Evolutionary conservation across 345 rosid species (phyloP), one percentile per base, ranked within the genome.

Genomic region (Populus pruinosa): DNA sequence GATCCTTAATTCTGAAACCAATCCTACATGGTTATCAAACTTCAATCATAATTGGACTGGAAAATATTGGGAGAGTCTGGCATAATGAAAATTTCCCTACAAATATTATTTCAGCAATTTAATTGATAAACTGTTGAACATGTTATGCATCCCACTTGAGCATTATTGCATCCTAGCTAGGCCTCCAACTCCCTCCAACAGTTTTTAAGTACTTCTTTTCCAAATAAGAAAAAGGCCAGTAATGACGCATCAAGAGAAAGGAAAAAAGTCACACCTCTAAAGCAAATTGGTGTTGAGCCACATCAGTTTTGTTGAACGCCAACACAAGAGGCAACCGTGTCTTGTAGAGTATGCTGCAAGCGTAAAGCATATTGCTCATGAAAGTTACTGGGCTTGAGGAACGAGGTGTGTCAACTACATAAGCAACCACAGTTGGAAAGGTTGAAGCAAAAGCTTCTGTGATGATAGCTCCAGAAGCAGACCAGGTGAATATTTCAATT

Each of bases 391-490:
- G 97, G 76, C 87, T 92, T 39, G 93, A 79, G 3, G 97, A 87
- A 68, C 93, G 95, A 62, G 97, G 97, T 23, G 97, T 92, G 73
- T 92, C 97, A 65, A 92, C 95, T 14, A 91, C 88, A 9, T 92
- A 92, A 36, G 95, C 81, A 74, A 92, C 81, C 43, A 92, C 76
- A 62, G 97, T 92, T 5, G 97, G 97, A 85, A 92, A 92, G 11
- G 97, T 90, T 21, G 97, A 92, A 59, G 97, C 97, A 65, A 91
- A 92, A 64, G 97, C 88, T 87, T 92, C 97, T 50, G 97, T 92
- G 73, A 92, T 92, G 44, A 92, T 91, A 79, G 97, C 97, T 53
- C 97, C 97, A 38, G 97, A 92, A 75, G 97, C 97, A 80, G 97
- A 92, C 97, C 97, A 92, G 33, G 97, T 92, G 53, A 92, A 91